A percentile compares a stretch with the other conserved stretches of the same genome.
phyloP scores from a whole-genome alignment of 2,329 filamentous ascomycete genomes.

The Exophiala alcalophila region DNA sequence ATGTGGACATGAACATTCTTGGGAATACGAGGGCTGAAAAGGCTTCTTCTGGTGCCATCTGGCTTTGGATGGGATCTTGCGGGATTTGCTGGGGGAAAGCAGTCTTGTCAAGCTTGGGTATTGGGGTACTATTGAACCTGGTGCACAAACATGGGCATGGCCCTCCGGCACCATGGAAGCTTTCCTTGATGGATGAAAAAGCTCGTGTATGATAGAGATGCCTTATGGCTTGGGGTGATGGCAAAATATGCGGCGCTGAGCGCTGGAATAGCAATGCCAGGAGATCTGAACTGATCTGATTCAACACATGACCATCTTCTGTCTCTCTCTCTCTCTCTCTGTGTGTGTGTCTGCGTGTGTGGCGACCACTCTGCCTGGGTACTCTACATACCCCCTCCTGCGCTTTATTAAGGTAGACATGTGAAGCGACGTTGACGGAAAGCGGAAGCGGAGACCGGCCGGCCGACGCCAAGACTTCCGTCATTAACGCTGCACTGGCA shows the following conservation, averaged over 20 bases:
- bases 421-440: too few species aligned
- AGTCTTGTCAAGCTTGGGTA: too few species aligned
- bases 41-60: slow-evolving; percentile 4
- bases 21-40: slow-evolving; percentile 1
- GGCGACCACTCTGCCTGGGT: too few species aligned
- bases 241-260: slow-evolving; percentile 21
- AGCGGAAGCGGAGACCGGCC: too few species aligned
- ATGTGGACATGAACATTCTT: slow-evolving; percentile 13
- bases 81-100: neutral
- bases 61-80: slow-evolving; percentile 2
- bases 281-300: too few species aligned
- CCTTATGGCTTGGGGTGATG: too few species aligned
- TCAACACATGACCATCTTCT: too few species aligned
- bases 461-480: slow-evolving; percentile 13
- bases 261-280: slow-evolving; percentile 16
- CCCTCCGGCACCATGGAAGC: too few species aligned
- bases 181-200: slow-evolving; percentile 20
- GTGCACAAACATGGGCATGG: neutral
- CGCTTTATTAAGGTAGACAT: too few species aligned
- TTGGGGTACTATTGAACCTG: neutral
- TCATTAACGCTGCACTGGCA: neutral
- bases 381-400: too few species aligned
- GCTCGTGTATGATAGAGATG: slow-evolving; percentile 22
- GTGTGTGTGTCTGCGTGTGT: too few species aligned
- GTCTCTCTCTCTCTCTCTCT: too few species aligned